These are phyloP conservation scores for Austroboletus festivus DNA, from an alignment of 768 basidiomycete genomes.

Conservation along the genomic window DNA sequence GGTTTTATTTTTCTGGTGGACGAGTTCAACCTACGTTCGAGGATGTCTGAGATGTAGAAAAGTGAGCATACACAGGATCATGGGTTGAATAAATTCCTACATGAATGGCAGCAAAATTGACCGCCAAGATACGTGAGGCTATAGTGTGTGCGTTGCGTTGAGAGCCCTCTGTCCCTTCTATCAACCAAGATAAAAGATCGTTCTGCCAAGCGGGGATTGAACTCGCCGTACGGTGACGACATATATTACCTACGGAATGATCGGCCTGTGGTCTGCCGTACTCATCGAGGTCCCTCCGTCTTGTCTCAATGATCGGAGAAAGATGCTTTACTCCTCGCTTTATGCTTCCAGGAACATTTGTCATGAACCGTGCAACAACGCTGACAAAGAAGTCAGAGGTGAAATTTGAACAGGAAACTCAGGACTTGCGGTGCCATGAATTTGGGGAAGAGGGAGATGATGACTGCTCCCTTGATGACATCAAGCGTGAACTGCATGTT, in stretches of 20 bases:
- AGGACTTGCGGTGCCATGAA: conserved; percentile 31
- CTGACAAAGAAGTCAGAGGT: neutral
- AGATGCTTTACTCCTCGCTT: conserved; percentile 16
- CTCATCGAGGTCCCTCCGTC: neutral
- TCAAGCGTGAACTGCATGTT: conserved; percentile 27
- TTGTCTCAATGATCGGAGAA: conserved; percentile 23
- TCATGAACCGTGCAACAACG: neutral
- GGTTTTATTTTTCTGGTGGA: neutral
- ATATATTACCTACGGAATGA: conserved; percentile 2
- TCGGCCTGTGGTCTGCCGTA: neutral
- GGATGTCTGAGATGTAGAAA: conserved; percentile 1
- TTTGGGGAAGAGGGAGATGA: conserved; percentile 31
- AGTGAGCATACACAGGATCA: neutral
- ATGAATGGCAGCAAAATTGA: conserved; percentile 25
- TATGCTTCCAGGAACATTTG: conserved; percentile 2
- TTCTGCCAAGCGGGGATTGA: conserved; percentile 16
- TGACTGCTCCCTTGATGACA: neutral
- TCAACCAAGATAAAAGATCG: conserved; percentile 34
- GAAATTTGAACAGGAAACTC: neutral
- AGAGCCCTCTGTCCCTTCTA: conserved; percentile 21
- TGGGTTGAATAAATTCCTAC: neutral
- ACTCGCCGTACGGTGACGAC: neutral
- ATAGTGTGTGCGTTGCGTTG: conserved; percentile 22
- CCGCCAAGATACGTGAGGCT: conserved; percentile 8
- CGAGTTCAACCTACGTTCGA: conserved; percentile 4